Percentiles rank a stretch among this genome's conserved stretches.
Evolutionary conservation across 495 filamentous ascomycete species (phyloP).

Genomic region (Diplogelasinospora grovesii): DNA sequence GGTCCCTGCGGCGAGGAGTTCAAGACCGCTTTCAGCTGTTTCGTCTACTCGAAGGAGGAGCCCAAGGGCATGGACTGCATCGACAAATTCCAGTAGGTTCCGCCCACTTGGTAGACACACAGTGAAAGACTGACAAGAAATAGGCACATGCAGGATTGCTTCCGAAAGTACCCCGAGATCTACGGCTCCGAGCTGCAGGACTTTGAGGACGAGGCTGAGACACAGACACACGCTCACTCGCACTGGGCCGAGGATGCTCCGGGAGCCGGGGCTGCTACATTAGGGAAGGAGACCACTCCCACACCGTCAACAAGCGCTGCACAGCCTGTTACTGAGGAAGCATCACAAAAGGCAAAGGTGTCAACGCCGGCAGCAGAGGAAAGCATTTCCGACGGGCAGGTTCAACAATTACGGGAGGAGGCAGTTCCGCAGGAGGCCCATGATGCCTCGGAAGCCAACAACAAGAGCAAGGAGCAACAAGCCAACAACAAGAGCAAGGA

Average conservation of each 20-base stretch:
- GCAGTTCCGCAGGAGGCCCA: constrained; percentile 12
- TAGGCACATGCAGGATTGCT: constrained; percentile 95
- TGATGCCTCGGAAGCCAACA: constrained; percentile 27
- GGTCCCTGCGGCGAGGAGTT: constrained; percentile 96
- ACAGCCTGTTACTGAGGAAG: not conserved
- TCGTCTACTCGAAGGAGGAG: constrained; percentile 87
- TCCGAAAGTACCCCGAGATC: constrained; percentile 80
- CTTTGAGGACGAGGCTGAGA: constrained; percentile 57
- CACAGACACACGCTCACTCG: no score
- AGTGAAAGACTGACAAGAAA: constrained; percentile 17
- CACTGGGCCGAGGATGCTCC: no score
- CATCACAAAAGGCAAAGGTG: constrained; percentile 2
- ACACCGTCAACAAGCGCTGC: not conserved
- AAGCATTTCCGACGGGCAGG: not conserved
- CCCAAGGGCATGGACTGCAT: constrained; percentile 99
- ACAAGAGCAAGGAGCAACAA: constrained; percentile 20
- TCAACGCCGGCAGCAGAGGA: not conserved
- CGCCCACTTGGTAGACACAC: not conserved
- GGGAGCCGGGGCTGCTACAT: constrained; percentile 6
- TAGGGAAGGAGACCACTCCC: constrained; percentile 6
- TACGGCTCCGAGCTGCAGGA: constrained; percentile 88
- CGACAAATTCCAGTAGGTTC: constrained; percentile 86
- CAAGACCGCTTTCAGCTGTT: constrained; percentile 92
- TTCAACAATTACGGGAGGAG: constrained; percentile 2
- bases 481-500: constrained; percentile 2